phyloP scores from a whole-genome alignment of 2,329 filamentous ascomycete species.

The Colletotrichum higginsianum region DNA sequence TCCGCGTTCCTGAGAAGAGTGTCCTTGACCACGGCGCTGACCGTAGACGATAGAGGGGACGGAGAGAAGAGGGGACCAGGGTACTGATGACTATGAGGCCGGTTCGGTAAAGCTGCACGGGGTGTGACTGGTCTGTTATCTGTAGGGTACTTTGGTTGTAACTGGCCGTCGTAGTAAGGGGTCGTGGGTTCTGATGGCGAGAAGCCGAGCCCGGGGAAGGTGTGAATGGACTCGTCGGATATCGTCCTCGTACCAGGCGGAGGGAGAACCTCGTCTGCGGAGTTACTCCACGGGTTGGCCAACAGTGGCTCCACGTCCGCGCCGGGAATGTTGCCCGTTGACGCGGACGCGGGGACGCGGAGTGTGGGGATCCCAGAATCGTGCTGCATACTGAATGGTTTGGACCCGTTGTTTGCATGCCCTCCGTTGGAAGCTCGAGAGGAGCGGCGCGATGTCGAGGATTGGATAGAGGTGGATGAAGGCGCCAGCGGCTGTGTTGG shows the following conservation, averaged over 20 bases:
- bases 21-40: constrained; percentile 71
- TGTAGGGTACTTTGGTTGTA: constrained; percentile 43
- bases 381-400: constrained; percentile 54
- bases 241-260: constrained; percentile 55
- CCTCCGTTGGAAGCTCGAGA: constrained; percentile 65
- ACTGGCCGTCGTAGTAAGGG: constrained; percentile 50
- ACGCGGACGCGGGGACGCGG: constrained; percentile 51
- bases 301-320: constrained; percentile 58
- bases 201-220: constrained; percentile 44
- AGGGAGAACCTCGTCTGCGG: constrained; percentile 50
- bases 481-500: constrained; percentile 56
- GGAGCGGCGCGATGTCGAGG: constrained; percentile 61
- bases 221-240: constrained; percentile 55
- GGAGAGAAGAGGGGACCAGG: constrained; percentile 70
- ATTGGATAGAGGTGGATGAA: constrained; percentile 48
- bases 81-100: constrained; percentile 56
- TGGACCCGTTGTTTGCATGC: constrained; percentile 52
- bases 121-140: constrained; percentile 43
- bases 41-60: constrained; percentile 72
- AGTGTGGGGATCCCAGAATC: constrained; percentile 55
- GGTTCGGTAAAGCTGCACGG: constrained; percentile 37
- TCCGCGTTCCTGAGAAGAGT: constrained; percentile 65
- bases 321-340: constrained; percentile 51
- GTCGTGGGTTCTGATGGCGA: constrained; percentile 52
- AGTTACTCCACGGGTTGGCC: constrained; percentile 61